Evolutionary conservation across 177 flowering plant genomes (phyloP).

Genomic region (Vitis hybrid): DNA sequence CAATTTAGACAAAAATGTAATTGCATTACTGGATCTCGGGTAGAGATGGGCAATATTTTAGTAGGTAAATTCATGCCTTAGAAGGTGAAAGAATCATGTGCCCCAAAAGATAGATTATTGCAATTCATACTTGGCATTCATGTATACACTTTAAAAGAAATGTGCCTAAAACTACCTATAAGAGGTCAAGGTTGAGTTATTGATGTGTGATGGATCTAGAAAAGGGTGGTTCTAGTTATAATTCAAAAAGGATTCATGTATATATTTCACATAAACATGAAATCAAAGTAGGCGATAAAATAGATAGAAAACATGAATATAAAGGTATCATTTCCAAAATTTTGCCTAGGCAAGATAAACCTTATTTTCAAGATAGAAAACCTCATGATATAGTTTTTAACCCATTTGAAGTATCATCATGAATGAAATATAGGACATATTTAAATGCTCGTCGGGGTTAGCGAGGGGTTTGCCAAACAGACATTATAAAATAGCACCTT

Average conservation of each 20-base stretch:
- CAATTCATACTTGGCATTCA: too few relatives aligned
- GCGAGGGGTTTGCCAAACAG: too few relatives aligned
- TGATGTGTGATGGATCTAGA: constrained; percentile 27
- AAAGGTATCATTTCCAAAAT: neutral
- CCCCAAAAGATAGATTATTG: too few relatives aligned
- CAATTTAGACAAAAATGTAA: too few relatives aligned
- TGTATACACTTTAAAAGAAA: constrained; percentile 1
- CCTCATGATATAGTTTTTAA: constrained; percentile 12
- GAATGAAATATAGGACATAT: neutral
- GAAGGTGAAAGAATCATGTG: too few relatives aligned
- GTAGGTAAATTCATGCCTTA: too few relatives aligned
- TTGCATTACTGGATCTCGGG: too few relatives aligned
- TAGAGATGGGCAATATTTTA: too few relatives aligned
- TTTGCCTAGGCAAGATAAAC: constrained; percentile 5
- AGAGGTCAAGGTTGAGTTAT: constrained; percentile 16
- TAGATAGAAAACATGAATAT: too few relatives aligned
- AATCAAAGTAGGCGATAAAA: too few relatives aligned
- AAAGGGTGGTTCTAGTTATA: neutral
- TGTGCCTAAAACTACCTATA: constrained; percentile 6
- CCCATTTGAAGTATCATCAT: constrained; percentile 16
- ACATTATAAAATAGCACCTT: too few relatives aligned
- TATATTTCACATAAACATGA: neutral
- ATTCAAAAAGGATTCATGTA: neutral
- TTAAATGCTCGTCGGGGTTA: too few relatives aligned
- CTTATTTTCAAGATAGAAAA: constrained; percentile 12